Conservation (phyloP, 768 basidiomycete species). For the Leccinum longicurvipes region DNA sequence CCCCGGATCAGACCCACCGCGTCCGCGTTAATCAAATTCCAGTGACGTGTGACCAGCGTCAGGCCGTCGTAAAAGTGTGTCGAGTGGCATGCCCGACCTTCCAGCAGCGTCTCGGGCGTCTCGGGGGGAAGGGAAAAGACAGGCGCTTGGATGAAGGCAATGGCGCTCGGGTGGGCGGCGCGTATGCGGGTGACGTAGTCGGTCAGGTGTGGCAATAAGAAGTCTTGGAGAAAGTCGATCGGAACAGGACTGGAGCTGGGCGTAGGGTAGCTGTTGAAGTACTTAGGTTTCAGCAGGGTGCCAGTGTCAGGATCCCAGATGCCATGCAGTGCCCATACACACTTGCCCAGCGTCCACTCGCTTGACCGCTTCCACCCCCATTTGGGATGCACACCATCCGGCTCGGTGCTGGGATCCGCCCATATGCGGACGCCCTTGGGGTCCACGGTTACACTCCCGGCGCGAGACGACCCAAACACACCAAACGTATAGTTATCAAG, state of each 20-base stretch:
- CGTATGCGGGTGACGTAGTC: conserved; percentile 59
- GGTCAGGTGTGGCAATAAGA: conserved; percentile 72
- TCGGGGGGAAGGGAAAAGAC: conserved; percentile 81
- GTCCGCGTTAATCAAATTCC: conserved; percentile 96
- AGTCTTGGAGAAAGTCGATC: conserved; percentile 72
- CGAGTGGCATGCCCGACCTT: conserved; percentile 69
- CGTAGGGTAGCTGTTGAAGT: conserved; percentile 58
- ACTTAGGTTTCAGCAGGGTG: conserved; percentile 63
- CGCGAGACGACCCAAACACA: conserved; percentile 67
- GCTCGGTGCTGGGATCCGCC: conserved; percentile 54
- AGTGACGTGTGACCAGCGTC: conserved; percentile 88
- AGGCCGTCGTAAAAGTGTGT: conserved; percentile 95
- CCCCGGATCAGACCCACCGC: conserved; percentile 89
- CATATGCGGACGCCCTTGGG: conserved; percentile 80
- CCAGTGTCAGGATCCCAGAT: conserved; percentile 83
- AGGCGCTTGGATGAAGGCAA: conserved; percentile 88
- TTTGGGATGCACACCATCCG: conserved; percentile 52
- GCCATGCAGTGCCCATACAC: conserved; percentile 85
- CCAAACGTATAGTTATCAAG: conserved; percentile 84
- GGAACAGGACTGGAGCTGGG: conserved; percentile 23
- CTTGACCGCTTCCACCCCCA: conserved; percentile 85
- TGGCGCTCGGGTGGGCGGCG: conserved; percentile 69
- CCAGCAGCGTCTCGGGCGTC: conserved; percentile 50
- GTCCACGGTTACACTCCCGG: conserved; percentile 78
- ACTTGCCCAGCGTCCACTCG: conserved; percentile 73